phyloP scores from a whole-genome alignment of 2,329 filamentous ascomycete species.

The Exophiala spinifera region DNA sequence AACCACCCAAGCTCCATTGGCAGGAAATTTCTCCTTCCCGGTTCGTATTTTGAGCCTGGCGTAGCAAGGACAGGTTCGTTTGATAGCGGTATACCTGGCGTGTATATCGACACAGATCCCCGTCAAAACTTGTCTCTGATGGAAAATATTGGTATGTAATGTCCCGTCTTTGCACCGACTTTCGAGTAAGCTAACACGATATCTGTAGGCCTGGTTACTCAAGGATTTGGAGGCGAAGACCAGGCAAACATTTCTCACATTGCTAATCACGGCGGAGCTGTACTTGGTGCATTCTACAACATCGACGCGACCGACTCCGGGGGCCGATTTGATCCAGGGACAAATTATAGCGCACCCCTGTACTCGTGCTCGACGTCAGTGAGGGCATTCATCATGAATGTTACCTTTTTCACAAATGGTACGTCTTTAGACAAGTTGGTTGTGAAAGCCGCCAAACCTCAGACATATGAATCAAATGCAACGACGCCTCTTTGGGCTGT shows the following conservation, averaged over 20 bases:
- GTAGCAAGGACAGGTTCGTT: too few relatives aligned
- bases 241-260: slow-evolving; percentile 46
- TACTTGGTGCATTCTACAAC: slow-evolving; percentile 40
- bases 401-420: slow-evolving; percentile 43
- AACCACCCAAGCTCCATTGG: too few relatives aligned
- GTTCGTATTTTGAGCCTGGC: too few relatives aligned
- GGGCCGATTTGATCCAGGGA: slow-evolving; percentile 41
- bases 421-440: slow-evolving; percentile 29
- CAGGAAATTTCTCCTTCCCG: too few relatives aligned
- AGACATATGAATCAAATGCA: slow-evolving; percentile 35
- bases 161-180: not conserved
- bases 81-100: not conserved
- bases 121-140: not conserved
- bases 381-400: slow-evolving; percentile 46
- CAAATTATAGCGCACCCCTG: slow-evolving; percentile 43
- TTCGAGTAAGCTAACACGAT: too few relatives aligned
- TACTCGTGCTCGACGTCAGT: slow-evolving; percentile 45
- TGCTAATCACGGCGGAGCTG: slow-evolving; percentile 38
- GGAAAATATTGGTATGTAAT: not conserved
- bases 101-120: too few relatives aligned
- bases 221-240: not conserved
- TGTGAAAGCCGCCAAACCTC: slow-evolving; percentile 37
- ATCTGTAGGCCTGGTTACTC: not conserved
- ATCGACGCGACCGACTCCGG: slow-evolving; percentile 35
- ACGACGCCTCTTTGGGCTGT: slow-evolving; percentile 39